Base-by-base conservation (phyloP, 1,284 basidiomycete genomes). In the Puccinia horiana region DNA sequence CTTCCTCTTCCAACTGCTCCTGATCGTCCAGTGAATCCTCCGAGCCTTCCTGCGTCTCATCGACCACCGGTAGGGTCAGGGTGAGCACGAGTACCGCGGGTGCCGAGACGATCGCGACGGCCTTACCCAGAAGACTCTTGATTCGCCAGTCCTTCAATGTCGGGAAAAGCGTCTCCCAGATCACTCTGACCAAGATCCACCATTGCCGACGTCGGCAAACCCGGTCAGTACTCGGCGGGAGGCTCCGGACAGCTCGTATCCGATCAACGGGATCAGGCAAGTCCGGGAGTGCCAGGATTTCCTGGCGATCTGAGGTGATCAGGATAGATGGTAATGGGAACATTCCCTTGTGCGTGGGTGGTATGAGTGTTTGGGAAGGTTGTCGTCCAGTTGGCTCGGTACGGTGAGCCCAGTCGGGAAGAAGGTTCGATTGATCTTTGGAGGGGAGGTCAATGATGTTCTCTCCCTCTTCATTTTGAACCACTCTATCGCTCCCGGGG, bases 81-180 rank as follows among this genome's bases (percentile, higher is more conserved):
- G 95, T 98, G 76, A 99, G 89, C 16, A 90, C 88, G 86, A 97
- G 88, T 8, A 98, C 91, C 0, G 95, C 94, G 0, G 96, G 96
- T 0, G 92, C 91, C 9, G 94, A 94, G 80, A 96, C 90, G 20
- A 97, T 85, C 0, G 92, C 91, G 0, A 93, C 92, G 26, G 93
- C 87, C 87, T 91, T 91, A 4, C 93, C 93, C 9, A 93, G 84
- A 78, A 91, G 85, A 14, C 92, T 92, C 87, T 96, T 96, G 69
- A 89, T 88, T 40, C 88, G 85, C 86, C 97, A 93, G 82, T 91
- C 89, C 83, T 93, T 91, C 6, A 99, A 88, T 0, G 95, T 94
- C 0, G 96, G 96, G 88, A 97, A 97, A 18, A 98, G 89, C 0
- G 69, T 63, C 44, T 74, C 54, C 37, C 52, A 63, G 23, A 74